Evolutionary conservation across 2,329 filamentous ascomycete species (phyloP), one percentile per base, ranked within the genome.

Genomic region (Coniochaeta sp.): DNA sequence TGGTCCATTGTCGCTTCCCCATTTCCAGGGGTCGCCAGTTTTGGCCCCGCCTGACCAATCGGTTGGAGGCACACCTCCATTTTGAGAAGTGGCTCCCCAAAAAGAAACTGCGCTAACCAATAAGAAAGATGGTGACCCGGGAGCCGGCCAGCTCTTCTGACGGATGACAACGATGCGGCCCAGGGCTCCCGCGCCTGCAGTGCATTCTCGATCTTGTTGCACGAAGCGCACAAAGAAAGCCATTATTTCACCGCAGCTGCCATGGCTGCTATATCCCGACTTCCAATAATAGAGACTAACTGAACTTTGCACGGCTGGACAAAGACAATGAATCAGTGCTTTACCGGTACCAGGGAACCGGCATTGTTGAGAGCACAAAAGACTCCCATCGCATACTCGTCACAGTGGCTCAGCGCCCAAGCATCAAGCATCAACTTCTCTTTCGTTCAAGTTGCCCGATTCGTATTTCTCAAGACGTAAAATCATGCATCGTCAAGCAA

Each of bases 21-120:
- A 52, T 56, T 38, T 38, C 17, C 54, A 56, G 54, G 54, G 54
- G 54, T 14, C 30, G 34, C 28, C 17, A 24, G n/a, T 38, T 38
- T 3, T 36, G 54, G 54, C 54, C 54, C 54, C 54, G 54, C 54
- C 28, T 38, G 54, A 34, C 54, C 54, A 56, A 56, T 56, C 54
- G 54, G 54, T 56, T 56, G 34, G n/a, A 34, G 28, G 54, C 54
- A 22, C 28, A 38, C 38, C n/a, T n/a, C 54, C 54, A 56, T 22
- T 56, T 56, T n/a, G 54, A 56, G 54, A 56, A 56, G 7, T n/a
- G n/a, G 14, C 30, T 36, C 17, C 52, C 22, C 30, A 38, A 34
- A 34, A 56, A 34, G 24, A 19, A 34, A 22, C 22, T 56, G 19
- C 28, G n/a, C 32, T 56, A 24, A n/a, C 54, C 54, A 56, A 56